A percentile compares a stretch with the other conserved stretches of the same genome.
phyloP scores from a whole-genome alignment of 768 basidiomycete genomes.

The Mycena olivaceomarginata region DNA sequence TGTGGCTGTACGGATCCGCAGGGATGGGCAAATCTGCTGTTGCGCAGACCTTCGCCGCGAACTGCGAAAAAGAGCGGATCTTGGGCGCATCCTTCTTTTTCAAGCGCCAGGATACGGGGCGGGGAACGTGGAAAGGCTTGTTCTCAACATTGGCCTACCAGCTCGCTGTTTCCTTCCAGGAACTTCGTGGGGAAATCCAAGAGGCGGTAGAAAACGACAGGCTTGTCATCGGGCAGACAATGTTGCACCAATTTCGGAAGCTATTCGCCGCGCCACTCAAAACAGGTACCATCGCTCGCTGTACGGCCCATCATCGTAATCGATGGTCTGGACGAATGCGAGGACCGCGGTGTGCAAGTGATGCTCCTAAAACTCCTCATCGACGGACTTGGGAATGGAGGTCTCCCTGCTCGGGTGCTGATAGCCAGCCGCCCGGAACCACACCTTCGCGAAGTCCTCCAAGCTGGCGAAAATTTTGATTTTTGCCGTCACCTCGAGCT shows the following conservation, averaged over 20 bases:
- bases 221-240: constrained; percentile 36
- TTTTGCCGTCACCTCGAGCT: constrained; percentile 15
- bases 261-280: constrained; percentile 42
- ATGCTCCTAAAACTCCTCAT: constrained; percentile 11
- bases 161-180: constrained; percentile 38
- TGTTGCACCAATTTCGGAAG: constrained; percentile 39
- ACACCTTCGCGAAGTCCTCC: neutral
- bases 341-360: neutral
- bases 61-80: constrained; percentile 28
- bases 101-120: constrained; percentile 49
- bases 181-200: constrained; percentile 26
- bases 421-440: constrained; percentile 18
- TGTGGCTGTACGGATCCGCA: constrained; percentile 49
- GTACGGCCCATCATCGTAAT: constrained; percentile 9
- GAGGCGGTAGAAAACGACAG: constrained; percentile 36
- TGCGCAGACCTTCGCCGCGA: constrained; percentile 42
- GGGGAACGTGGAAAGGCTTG: constrained; percentile 48
- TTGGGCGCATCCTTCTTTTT: constrained; percentile 59
- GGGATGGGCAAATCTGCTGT: constrained; percentile 50
- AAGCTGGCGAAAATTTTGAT: neutral
- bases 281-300: neutral
- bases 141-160: constrained; percentile 54
- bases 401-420: constrained; percentile 10
- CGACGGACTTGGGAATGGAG: neutral
- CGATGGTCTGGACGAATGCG: constrained; percentile 15